Conservation (phyloP, 2,329 filamentous ascomycete genomes). For the Fusarium beomiforme region DNA sequence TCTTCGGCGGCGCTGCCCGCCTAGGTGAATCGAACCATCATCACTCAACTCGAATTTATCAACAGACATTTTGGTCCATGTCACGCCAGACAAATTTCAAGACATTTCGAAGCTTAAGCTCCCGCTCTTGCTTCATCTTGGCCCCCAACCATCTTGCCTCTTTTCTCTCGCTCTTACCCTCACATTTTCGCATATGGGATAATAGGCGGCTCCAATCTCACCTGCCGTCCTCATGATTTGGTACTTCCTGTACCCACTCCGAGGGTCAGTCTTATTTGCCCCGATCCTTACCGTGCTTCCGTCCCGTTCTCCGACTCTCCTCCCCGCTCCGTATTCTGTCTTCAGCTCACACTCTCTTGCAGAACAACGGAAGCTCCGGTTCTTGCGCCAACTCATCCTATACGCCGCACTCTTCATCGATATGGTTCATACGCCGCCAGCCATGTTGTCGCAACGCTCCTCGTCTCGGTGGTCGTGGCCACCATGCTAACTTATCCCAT, state of each 20-base stretch:
- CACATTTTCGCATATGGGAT: constrained; percentile 36
- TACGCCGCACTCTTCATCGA: constrained; percentile 71
- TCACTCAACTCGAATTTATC: constrained; percentile 11
- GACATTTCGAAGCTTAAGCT: constrained; percentile 23
- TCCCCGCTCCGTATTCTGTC: constrained; percentile 13
- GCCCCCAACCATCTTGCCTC: constrained; percentile 1
- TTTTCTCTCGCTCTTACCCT: constrained; percentile 9
- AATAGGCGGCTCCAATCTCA: constrained; percentile 26
- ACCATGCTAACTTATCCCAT: constrained; percentile 78
- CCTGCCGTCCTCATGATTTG: constrained; percentile 68
- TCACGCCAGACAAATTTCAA: constrained; percentile 34
- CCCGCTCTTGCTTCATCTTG: constrained; percentile 11
- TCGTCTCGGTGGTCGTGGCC: constrained; percentile 77
- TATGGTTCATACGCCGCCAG: constrained; percentile 77
- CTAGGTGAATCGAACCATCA: constrained; percentile 36
- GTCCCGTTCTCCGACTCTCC: constrained; percentile 20
- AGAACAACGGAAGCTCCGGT: constrained; percentile 80
- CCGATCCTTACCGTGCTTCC: constrained; percentile 15
- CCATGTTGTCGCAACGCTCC: constrained; percentile 78
- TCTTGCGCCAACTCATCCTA: constrained; percentile 70
- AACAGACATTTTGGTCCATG: constrained; percentile 34
- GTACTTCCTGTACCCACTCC: constrained; percentile 80
- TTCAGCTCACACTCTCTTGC: constrained; percentile 33
- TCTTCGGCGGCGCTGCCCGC: constrained; percentile 32
- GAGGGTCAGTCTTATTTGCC: constrained; percentile 68